Evolutionary conservation across 2,329 filamentous ascomycete species (phyloP), one percentile per base, ranked within the genome.

Genomic region (Nothophaeocryptopus gaeumannii): DNA sequence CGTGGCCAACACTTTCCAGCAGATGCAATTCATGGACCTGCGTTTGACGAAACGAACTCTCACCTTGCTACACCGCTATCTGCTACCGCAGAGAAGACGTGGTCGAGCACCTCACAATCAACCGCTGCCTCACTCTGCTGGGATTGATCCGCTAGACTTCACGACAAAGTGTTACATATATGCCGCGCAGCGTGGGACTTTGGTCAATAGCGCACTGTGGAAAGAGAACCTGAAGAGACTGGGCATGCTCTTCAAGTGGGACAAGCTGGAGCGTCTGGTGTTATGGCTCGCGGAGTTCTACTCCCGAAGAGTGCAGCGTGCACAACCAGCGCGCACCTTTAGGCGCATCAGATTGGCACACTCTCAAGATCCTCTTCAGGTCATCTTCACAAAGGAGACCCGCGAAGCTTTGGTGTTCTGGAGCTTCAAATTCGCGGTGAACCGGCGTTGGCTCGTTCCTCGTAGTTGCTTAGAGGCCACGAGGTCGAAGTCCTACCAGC

Each of bases 181-280:
- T 68, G 52, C 62, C 12, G 56, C 54, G 26, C 40, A 54, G 15
- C 45, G 41, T 14, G 55, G 57, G 4, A 65, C 34, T 74, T 73
- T 13, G 67, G 67, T 47, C 56, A 67, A 47, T 79, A 16, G 69
- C 68, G 15, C 66, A 71, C 2, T 65, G 55, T 86, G 83, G 83
- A 66, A 69, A 39, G 81, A 85, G 60, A 70, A 83, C 8, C 61
- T 86, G 36, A 78, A 78, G 39, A 75, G 82, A 26, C 74, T 80
- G 39, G 83, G 82, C 3, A 84, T 82, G 78, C 63, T 70, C 8
- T 70, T 75, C 7, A 71, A 74, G 12, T 74, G 81, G 60, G 61
- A 74, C 11, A 76, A 79, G 30, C 67, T 85, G 5, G 71, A 73
- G 50, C 72, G 72, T 15, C 68, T 83, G 20, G 70, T 76, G 10